Base-by-base conservation (phyloP, 345 rosid species). In the Luvunga scandens region DNA sequence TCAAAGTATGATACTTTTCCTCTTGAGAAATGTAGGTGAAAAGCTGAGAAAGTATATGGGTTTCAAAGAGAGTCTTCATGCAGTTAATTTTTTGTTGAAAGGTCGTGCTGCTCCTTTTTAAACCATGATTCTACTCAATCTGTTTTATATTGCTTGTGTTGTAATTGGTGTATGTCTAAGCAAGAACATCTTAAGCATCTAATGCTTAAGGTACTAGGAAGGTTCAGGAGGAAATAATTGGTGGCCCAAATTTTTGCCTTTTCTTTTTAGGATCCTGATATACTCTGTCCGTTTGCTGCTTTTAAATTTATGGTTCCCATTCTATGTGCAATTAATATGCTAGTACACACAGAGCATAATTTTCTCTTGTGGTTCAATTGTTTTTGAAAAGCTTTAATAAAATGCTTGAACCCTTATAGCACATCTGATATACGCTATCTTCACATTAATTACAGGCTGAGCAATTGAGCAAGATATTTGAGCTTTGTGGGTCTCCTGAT, bases 401-500 rank as follows among this genome's bases (percentile, higher is more conserved):
- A 25, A 25, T 4, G 6, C 16, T 69, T 45, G 56, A 69, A 13
- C 31, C 31, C n/a, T 53, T 18, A 1, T 53, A 53, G 22, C 22
- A 18, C 9, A 34, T 55, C 57, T 14, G 39, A 57, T 25, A 39
- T 68, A 27, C 21, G 59, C 48, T 27, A 33, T 77, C 18, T 22
- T 73, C 4, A 56, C 71, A 3, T 69, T 48, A n/a, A 34, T 86
- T 83, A 66, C 76, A 88, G 94, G 84, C 73, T 60, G 92, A 90
- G 79, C 94, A 89, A 85, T 70, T 90, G 78, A 89, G 60, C 82
- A 90, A 90, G 81, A 90, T 90, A 72, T 90, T 86, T 75, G 94
- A 90, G 69, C 88, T 90, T 53, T 90, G 94, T 73, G 94, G 94
- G 48, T 85, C 92, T 55, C 92, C 94, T 10, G 94, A 90, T 81